Percentiles rank a stretch among this genome's conserved stretches.
Conservation (phyloP, 2,329 filamentous ascomycete species). For the Colletotrichum euphorbiae region DNA sequence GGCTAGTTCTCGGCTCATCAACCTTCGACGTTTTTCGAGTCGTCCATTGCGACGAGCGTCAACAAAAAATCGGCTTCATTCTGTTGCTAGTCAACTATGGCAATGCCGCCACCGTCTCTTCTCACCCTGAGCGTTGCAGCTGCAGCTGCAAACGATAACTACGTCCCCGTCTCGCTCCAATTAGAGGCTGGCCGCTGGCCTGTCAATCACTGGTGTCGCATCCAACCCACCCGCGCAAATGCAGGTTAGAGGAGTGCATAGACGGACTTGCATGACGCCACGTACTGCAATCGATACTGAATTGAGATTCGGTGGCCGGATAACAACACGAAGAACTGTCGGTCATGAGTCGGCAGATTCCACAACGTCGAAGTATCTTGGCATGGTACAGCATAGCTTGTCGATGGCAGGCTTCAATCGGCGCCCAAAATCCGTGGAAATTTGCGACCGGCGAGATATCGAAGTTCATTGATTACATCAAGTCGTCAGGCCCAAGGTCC, state of each 20-base stretch:
- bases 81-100: constrained; percentile 25
- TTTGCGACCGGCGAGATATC: background rate
- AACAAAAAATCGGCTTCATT: constrained; percentile 22
- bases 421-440: constrained; percentile 1
- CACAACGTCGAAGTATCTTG: background rate
- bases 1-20: constrained; percentile 21
- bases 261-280: constrained; percentile 41
- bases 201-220: constrained; percentile 35
- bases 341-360: constrained; percentile 19
- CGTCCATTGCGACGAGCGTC: constrained; percentile 25
- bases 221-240: constrained; percentile 30
- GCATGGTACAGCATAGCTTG: background rate
- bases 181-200: constrained; percentile 22
- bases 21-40: constrained; percentile 32
- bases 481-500: background rate
- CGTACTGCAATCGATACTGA: constrained; percentile 34
- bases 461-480: background rate
- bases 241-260: constrained; percentile 37
- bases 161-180: constrained; percentile 30
- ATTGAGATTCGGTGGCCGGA: constrained; percentile 24
- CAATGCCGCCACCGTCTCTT: constrained; percentile 2
- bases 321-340: constrained; percentile 22
- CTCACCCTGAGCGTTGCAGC: constrained; percentile 39
- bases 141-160: constrained; percentile 23
- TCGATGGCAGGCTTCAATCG: constrained; percentile 2